Evolutionary conservation across 495 filamentous ascomycete genomes (phyloP), one percentile per base, ranked within the genome.

Genomic region (Parachaetomium inaequale): DNA sequence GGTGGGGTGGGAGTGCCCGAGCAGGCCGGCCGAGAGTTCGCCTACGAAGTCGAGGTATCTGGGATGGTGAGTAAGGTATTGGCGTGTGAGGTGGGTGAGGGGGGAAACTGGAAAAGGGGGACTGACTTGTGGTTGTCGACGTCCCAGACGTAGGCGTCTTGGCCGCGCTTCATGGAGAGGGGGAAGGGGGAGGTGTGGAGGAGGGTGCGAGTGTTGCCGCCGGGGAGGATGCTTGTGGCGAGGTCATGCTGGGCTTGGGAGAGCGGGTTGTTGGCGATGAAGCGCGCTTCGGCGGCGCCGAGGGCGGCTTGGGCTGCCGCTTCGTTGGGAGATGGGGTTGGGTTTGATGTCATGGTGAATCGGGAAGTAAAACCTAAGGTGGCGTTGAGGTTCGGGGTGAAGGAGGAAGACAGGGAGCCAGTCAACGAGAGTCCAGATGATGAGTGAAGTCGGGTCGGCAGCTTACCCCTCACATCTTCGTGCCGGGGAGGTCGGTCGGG

Each of bases 121-220:
- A 26, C 47, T 42, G 75, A 84, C 62, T 63, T 75, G 54, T 81
- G 68, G 2, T 70, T 72, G 60, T 84, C 82, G 29, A 70, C 68
- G 56, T 73, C 80, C 59, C 63, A 74, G 32, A 82, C 63, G 25
- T 63, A 72, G 55, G 70, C 71, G 2, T 59, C 78, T 59, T 73
- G 63, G 29, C 76, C 80, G 26, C 57, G 75, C 55, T 65, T 69
- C 70, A 81, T 74, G 64, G 70, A 72, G 17, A 87, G 59, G 0
- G 84, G 84, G 59, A 85, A 88, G 0, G 85, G 85, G 4, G 67
- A 68, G n/a, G 75, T 76, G 69, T 86, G 78, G 0, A 88, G 74
- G 2, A 85, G 72, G 3, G 80, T 82, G 19, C 85, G 73, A 14
- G 85, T 88, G 65, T 87, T 88, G 43, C 85, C 85, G 17, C 85